Base-by-base conservation (phyloP, 2,329 filamentous ascomycete species). In the Graphiopsis chlorocephala region DNA sequence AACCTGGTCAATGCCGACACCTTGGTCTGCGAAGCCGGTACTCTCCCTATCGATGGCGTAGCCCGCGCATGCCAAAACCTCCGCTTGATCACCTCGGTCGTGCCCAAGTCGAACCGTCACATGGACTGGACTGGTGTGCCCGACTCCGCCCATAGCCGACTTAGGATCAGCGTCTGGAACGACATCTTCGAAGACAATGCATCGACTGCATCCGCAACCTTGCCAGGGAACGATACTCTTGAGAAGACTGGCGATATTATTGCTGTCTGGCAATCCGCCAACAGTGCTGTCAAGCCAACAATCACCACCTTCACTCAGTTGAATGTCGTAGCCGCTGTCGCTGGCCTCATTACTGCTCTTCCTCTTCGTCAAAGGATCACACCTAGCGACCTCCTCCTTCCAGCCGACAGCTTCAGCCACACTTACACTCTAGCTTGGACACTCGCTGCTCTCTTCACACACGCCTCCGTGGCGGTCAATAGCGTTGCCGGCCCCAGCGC, bases 81-180 rank as follows among this genome's bases (percentile, higher is more conserved):
- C 53, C 88, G 88, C 67, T 87, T 93, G 70, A 84, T 97, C 33
- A 86, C 97, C 71, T 98, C 93, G 92, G 93, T 97, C 14, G 92
- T 96, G 5, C 94, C 97, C 72, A 86, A 92, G 73, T 92, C 92
- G 48, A 97, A 89, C 80, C 87, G 88, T 71, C 94, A 98, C 75
- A 90, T 99, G 84, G 93, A 97, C 78, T 99, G 94, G 93, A 93
- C 92, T 71, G 91, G 94, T 74, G 86, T 93, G 2, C 93, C 93
- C 12, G 86, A 90, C 73, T 90, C 90, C 60, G 88, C 89, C 64
- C 89, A 89, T 17, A 86, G 89, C 64, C 88, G 84, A 67, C 83
- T 96, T 66, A 90, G 90, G 64, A 90, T 97, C 17, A 86, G 88
- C n/a, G 95, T 94, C 15, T 99, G 94, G 93, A 91, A 96, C 73